Percentiles rank a stretch among this genome's conserved stretches.
These are phyloP conservation scores for Ophiognomonia clavigignenti-juglandacearum DNA, from an alignment of 2,329 filamentous ascomycete genomes.

Conservation along the genomic window DNA sequence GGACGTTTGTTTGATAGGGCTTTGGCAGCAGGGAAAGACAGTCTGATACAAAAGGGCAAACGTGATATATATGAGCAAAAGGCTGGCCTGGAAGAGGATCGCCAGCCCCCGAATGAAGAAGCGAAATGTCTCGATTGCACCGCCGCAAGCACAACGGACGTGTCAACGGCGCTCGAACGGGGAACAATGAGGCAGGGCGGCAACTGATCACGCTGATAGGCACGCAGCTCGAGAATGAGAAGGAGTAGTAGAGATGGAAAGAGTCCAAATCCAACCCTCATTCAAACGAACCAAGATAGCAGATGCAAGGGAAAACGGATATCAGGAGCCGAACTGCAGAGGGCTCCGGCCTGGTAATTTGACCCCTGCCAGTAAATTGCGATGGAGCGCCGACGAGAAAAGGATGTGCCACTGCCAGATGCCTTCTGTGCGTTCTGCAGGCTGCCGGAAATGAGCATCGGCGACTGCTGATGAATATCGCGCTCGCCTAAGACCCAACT, in stretches of 20 bases:
- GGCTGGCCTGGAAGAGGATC: conserved; percentile 5
- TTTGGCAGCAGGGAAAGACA: not conserved
- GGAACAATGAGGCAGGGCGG: not conserved
- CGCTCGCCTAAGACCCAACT: not conserved
- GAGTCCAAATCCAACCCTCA: not conserved
- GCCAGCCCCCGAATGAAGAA: conserved; percentile 1
- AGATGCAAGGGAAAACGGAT: not conserved
- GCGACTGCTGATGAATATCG: not conserved
- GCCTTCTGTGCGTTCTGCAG: not conserved
- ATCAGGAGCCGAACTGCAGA: not conserved
- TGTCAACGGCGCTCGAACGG: not conserved
- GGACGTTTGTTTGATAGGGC: not conserved
- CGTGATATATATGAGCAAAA: not conserved
- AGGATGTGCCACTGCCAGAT: too few relatives aligned
- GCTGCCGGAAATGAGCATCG: conserved; percentile 13
- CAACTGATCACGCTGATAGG: not conserved
- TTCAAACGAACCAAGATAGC: not conserved
- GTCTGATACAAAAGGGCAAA: not conserved
- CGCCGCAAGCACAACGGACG: not conserved
- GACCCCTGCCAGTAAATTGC: conserved; percentile 14
- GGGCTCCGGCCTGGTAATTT: conserved; percentile 1
- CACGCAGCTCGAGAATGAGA: not conserved
- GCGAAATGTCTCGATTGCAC: not conserved
- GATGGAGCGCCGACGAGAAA: conserved; percentile 8
- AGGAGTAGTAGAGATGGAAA: not conserved